These are phyloP conservation scores for Mortierella sp. DNA, from an alignment of 371 early-diverging fungal species.

Conservation along the genomic window DNA sequence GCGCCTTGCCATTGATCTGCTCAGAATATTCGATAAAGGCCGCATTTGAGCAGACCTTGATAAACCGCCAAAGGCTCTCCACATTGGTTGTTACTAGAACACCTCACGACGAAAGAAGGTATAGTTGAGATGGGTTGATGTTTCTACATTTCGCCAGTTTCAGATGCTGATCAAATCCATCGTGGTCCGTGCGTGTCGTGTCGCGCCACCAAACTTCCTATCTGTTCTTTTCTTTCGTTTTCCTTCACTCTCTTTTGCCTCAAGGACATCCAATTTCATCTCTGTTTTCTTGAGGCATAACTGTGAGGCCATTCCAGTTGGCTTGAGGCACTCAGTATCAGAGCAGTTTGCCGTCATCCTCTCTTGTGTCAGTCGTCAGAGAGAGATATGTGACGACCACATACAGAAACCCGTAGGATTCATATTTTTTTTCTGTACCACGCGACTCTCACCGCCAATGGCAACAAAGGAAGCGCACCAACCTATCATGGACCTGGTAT, in stretches of 20 bases:
- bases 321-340: not conserved
- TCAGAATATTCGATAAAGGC: not conserved
- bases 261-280: too few relatives aligned
- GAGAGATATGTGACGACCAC: not conserved
- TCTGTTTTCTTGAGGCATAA: too few relatives aligned
- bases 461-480: not conserved
- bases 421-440: not conserved
- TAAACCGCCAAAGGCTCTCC: too few relatives aligned
- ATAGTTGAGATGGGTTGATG: not conserved
- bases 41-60: not conserved
- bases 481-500: not conserved
- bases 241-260: too few relatives aligned
- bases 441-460: conserved; percentile 2
- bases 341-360: not conserved
- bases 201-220: not conserved
- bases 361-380: not conserved
- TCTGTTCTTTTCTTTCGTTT: too few relatives aligned
- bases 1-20: not conserved
- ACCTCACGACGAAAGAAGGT: not conserved
- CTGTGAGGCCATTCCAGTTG: too few relatives aligned
- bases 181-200: not conserved
- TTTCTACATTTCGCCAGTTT: not conserved
- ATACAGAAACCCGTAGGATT: not conserved
- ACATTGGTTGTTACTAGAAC: not conserved
- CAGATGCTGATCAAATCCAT: not conserved